Conservation (phyloP, 805 yeast genomes). For the Groenewaldozyma tartarivorans region DNA sequence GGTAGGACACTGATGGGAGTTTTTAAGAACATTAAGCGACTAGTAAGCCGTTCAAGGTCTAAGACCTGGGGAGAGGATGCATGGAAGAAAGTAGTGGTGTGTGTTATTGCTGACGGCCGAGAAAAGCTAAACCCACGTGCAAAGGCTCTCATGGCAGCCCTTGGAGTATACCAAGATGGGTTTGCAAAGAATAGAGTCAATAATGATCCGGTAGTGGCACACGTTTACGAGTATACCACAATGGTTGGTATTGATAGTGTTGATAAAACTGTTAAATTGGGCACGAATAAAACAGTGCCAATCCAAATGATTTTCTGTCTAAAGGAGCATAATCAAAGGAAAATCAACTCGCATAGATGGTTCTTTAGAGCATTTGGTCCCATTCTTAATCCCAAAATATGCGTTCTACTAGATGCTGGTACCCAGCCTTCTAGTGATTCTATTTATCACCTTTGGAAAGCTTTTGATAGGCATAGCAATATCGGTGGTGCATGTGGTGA, state of each 20-base stretch:
- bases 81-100: slow-evolving; percentile 89
- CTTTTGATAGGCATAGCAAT: slow-evolving; percentile 61
- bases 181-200: slow-evolving; percentile 88
- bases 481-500: slow-evolving; percentile 99
- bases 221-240: slow-evolving; percentile 88
- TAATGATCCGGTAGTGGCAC: slow-evolving; percentile 71
- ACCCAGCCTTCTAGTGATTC: slow-evolving; percentile 83
- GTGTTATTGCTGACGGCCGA: slow-evolving; percentile 88
- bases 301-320: slow-evolving; percentile 83
- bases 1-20: slow-evolving; percentile 87
- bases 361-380: slow-evolving; percentile 89
- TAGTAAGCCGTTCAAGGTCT: slow-evolving; percentile 53
- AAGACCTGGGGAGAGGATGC: slow-evolving; percentile 89
- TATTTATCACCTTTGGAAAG: slow-evolving; percentile 80
- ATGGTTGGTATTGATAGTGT: slow-evolving; percentile 75
- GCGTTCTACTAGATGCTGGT: slow-evolving; percentile 86
- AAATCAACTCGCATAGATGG: slow-evolving; percentile 96
- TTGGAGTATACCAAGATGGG: slow-evolving; percentile 92
- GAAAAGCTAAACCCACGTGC: slow-evolving; percentile 71
- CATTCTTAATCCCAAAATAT: slow-evolving; percentile 68
- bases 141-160: slow-evolving; percentile 67
- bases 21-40: slow-evolving; percentile 73
- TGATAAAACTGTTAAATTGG: slow-evolving; percentile 45
- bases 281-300: slow-evolving; percentile 61
- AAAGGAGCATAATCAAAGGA: slow-evolving; percentile 80